phyloP scores from a whole-genome alignment of 2,329 filamentous ascomycete genomes.

The Neopestalotiopsis sp. region DNA sequence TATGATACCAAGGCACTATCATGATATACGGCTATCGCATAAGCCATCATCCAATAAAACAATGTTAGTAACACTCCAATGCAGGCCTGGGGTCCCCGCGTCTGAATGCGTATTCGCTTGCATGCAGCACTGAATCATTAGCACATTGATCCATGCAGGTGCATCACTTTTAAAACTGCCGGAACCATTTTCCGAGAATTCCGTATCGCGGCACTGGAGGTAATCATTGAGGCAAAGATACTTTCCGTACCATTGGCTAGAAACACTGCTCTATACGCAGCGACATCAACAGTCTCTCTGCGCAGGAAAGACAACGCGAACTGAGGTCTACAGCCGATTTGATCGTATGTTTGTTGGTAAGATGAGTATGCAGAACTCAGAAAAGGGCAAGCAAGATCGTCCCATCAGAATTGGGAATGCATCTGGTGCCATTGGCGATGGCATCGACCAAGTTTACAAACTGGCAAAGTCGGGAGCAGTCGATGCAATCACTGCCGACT shows the following conservation, averaged over 20 bases:
- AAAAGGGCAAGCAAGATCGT: constrained; percentile 19
- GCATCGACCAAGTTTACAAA: constrained; percentile 38
- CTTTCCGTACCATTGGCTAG: background rate
- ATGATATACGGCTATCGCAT: background rate
- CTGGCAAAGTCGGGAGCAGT: constrained; percentile 34
- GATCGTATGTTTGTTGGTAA: background rate
- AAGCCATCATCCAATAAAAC: background rate
- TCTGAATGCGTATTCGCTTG: background rate
- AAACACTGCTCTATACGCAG: background rate
- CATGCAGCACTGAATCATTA: constrained; percentile 4
- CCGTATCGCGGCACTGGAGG: background rate
- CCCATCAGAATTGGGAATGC: constrained; percentile 43
- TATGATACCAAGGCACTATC: background rate
- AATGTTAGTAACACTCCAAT: background rate
- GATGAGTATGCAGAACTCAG: background rate
- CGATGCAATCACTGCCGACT: constrained; percentile 30
- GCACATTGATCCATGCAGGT: background rate
- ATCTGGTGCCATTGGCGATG: constrained; percentile 41
- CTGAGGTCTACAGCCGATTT: background rate
- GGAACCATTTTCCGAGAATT: background rate
- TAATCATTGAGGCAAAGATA: background rate
- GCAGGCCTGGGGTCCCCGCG: background rate
- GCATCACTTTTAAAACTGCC: background rate
- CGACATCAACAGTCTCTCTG: background rate
- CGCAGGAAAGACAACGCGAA: background rate